A percentile compares a stretch with the other conserved stretches of the same genome.
These are phyloP conservation scores for Salvia hispanica DNA, from an alignment of 257 asterid genomes.

Conservation along the genomic window DNA sequence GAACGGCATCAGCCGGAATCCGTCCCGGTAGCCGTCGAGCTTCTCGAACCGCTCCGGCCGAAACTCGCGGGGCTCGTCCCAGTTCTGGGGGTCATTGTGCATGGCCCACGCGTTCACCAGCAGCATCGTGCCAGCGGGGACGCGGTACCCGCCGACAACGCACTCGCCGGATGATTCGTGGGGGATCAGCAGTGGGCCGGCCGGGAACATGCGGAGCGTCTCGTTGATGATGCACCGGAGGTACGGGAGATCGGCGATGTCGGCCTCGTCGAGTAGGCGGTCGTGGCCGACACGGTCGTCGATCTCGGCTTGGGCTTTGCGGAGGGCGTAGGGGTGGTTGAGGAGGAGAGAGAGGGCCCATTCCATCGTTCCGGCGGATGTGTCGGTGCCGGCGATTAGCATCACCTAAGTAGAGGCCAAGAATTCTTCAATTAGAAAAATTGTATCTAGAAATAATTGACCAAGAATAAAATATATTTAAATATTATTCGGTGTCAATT, in stretches of 20 bases:
- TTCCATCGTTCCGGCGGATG: constrained; percentile 64
- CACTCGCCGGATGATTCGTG: constrained; percentile 58
- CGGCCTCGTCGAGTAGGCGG: constrained; percentile 51
- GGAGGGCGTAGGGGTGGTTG: constrained; percentile 52
- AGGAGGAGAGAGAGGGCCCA: constrained; percentile 60
- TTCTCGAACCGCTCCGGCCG: constrained; percentile 66
- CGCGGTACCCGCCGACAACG: constrained; percentile 48
- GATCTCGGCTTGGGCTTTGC: constrained; percentile 57
- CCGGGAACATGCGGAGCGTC: constrained; percentile 59
- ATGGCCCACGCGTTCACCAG: constrained; percentile 62
- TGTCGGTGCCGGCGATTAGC: constrained; percentile 64
- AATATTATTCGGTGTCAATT: too few species aligned
- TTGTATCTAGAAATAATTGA: too few species aligned
- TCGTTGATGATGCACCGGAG: constrained; percentile 53
- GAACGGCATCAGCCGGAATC: constrained; percentile 48
- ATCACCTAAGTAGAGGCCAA: constrained; percentile 38
- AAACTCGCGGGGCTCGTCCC: constrained; percentile 54
- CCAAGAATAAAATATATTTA: too few species aligned
- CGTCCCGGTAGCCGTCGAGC: constrained; percentile 39
- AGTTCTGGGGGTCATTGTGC: constrained; percentile 56
- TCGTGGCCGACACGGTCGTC: constrained; percentile 40
- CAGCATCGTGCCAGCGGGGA: constrained; percentile 60
- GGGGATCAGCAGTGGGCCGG: constrained; percentile 60
- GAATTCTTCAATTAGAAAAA: too few species aligned
- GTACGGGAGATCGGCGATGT: constrained; percentile 51